Base-by-base conservation (phyloP, 768 basidiomycete species). In the Auriculariales sp. region DNA sequence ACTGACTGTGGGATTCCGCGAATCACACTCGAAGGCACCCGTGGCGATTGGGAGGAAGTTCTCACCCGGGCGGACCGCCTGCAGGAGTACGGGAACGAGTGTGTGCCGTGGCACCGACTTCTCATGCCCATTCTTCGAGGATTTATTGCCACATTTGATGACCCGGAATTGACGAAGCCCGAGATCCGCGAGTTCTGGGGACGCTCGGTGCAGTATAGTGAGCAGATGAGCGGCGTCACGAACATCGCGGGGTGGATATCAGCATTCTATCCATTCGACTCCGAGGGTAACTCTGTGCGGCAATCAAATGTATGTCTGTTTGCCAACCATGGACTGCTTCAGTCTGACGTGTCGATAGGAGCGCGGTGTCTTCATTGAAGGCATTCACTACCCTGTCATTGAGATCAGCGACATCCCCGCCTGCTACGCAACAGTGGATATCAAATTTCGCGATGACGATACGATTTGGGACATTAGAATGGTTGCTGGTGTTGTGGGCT, bases 1-100 rank as follows among this genome's bases (percentile, higher is more conserved):
- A 46, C 61, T 9, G 52, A 51, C 15, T 71, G 71, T 36, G 71
- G 74, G 1, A 66, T 73, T 3, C 70, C 73, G 14, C 62, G 57
- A 28, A 62, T 75, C 44, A 72, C 70, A 4, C 64, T 75, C 29
- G 62, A 67, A 47, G 73, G 73, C 1, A 61, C 60, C 31, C 62
- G 58, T 28, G 47, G 56, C 2, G 73, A 75, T 55, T 73, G 68
- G 64, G 51, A 64, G 14, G 53, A 55, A 3, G 59, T 74, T 9
- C 58, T 66, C 6, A 3, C 35, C 3, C 61, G 70, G 9, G 49
- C 73, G 24, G 69, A 71, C 10, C 67, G 64, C 51, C 58, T 73
- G 35, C 58, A 61, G 28, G 56, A 59, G 11, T 71, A 67, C 46
- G 71, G 67, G 1, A 57, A 66, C 19, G 57, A 55, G 10, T 62